Percentiles rank a stretch among this genome's conserved stretches.
Conservation (phyloP, 805 yeast genomes). For the Kazachstania africana region DNA sequence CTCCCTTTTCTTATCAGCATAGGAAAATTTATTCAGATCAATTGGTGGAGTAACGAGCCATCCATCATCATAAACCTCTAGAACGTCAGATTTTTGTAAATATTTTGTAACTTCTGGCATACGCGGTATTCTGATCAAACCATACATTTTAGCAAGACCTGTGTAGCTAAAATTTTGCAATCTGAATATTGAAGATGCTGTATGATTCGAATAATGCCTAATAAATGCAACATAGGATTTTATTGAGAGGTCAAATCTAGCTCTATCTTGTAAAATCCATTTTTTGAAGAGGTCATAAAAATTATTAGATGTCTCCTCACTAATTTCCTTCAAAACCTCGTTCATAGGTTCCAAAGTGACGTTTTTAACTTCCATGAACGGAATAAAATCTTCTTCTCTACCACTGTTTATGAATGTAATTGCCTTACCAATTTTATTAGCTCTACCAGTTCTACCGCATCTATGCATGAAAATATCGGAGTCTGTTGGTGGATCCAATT, state of each 20-base stretch:
- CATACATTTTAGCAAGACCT: constrained; percentile 64
- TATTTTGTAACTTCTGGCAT: constrained; percentile 79
- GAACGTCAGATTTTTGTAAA: constrained; percentile 35
- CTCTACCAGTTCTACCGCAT: constrained; percentile 92
- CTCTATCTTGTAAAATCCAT: constrained; percentile 65
- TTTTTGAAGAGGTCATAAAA: constrained; percentile 25
- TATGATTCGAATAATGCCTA: constrained; percentile 75
- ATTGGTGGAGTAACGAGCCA: constrained; percentile 52
- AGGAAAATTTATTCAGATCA: constrained; percentile 57
- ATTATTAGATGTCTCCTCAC: constrained; percentile 4
- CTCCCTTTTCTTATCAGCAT: constrained; percentile 56
- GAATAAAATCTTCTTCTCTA: constrained; percentile 71
- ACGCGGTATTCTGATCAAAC: constrained; percentile 71
- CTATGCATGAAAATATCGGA: constrained; percentile 87
- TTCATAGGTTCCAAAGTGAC: constrained; percentile 35
- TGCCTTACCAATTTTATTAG: constrained; percentile 74
- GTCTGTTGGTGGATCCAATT: constrained; percentile 88
- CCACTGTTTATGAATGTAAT: constrained; percentile 61
- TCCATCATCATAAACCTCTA: constrained; percentile 45
- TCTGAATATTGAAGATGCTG: constrained; percentile 81
- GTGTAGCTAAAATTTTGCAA: constrained; percentile 57
- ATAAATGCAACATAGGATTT: constrained; percentile 74
- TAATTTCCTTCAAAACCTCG: background rate
- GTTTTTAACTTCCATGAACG: constrained; percentile 64
- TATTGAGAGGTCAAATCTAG: constrained; percentile 71